phyloP scores from a whole-genome alignment of 768 basidiomycete genomes.

The Suillus occidentalis region DNA sequence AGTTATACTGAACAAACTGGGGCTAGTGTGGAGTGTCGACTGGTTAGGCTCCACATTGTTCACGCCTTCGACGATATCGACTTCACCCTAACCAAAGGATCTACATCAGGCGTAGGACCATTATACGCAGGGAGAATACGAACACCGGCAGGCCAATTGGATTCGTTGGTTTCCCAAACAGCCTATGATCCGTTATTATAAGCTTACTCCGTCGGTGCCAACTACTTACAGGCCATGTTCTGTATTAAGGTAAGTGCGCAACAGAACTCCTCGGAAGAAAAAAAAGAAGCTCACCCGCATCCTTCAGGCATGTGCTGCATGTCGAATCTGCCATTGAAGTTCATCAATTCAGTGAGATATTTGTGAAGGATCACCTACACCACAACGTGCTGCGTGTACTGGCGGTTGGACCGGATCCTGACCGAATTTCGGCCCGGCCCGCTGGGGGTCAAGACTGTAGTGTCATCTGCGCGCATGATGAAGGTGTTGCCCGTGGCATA shows the following conservation, averaged over 20 bases:
- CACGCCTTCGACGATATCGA: conserved; percentile 40
- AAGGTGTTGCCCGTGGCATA: conserved; percentile 28
- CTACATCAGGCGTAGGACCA: not conserved
- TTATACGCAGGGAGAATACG: not conserved
- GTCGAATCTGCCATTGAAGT: conserved; percentile 26
- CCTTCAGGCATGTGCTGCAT: conserved; percentile 38
- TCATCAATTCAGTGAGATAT: not conserved
- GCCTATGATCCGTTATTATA: conserved; percentile 17
- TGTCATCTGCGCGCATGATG: conserved; percentile 39
- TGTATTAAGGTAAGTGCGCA: conserved; percentile 11
- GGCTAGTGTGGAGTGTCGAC: conserved; percentile 55
- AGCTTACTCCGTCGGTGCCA: not conserved
- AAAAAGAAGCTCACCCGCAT: conserved; percentile 28
- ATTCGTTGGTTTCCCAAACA: conserved; percentile 26
- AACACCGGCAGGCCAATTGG: conserved; percentile 29
- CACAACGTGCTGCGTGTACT: conserved; percentile 35
- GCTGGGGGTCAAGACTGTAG: conserved; percentile 25
- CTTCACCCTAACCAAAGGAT: conserved; percentile 23
- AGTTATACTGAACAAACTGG: conserved; percentile 32
- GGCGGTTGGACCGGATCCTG: conserved; percentile 30
- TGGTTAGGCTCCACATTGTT: conserved; percentile 54
- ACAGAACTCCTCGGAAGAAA: not conserved
- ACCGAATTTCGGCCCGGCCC: conserved; percentile 38
- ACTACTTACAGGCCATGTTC: conserved; percentile 37
- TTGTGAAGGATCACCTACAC: conserved; percentile 22